Evolutionary conservation across 2,329 filamentous ascomycete species (phyloP).

Genomic region (Bimuria novae-zelandiae): DNA sequence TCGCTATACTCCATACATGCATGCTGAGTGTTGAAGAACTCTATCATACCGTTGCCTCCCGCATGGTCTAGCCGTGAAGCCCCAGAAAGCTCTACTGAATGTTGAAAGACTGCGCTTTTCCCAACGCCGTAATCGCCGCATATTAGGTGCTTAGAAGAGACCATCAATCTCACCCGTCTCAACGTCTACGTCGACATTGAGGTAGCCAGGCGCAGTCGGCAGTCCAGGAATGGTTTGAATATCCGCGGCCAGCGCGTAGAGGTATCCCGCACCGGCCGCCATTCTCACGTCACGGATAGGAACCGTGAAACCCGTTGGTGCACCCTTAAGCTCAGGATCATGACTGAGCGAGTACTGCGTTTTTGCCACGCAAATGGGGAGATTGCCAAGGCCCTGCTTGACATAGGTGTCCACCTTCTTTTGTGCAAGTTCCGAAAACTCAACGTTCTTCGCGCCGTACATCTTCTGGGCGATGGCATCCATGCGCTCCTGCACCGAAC

Average conservation of each 20-base stretch:
- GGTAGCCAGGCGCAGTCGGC: constrained; percentile 90
- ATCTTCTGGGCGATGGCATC: constrained; percentile 88
- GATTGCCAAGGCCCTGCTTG: constrained; percentile 85
- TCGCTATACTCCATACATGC: background rate
- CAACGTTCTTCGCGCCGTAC: constrained; percentile 89
- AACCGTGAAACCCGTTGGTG: constrained; percentile 90
- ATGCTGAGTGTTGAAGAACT: constrained; percentile 7
- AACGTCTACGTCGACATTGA: constrained; percentile 78
- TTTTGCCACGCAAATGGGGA: constrained; percentile 97
- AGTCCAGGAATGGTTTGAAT: constrained; percentile 98
- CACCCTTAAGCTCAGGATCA: constrained; percentile 91
- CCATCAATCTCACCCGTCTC: constrained; percentile 64
- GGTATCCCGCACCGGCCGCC: constrained; percentile 81
- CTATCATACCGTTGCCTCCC: background rate
- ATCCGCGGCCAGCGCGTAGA: constrained; percentile 91
- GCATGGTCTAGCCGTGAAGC: constrained; percentile 1
- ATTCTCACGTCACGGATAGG: constrained; percentile 93
- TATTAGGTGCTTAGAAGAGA: constrained; percentile 69
- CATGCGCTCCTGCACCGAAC: constrained; percentile 84
- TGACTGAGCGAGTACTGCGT: constrained; percentile 97
- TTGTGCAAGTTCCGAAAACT: constrained; percentile 92
- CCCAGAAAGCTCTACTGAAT: constrained; percentile 7
- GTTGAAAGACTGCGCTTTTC: constrained; percentile 11
- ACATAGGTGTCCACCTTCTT: constrained; percentile 97
- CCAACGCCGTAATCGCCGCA: constrained; percentile 6